Evolutionary conservation across 495 filamentous ascomycete genomes (phyloP).

Genomic region (Neurospora sp.): DNA sequence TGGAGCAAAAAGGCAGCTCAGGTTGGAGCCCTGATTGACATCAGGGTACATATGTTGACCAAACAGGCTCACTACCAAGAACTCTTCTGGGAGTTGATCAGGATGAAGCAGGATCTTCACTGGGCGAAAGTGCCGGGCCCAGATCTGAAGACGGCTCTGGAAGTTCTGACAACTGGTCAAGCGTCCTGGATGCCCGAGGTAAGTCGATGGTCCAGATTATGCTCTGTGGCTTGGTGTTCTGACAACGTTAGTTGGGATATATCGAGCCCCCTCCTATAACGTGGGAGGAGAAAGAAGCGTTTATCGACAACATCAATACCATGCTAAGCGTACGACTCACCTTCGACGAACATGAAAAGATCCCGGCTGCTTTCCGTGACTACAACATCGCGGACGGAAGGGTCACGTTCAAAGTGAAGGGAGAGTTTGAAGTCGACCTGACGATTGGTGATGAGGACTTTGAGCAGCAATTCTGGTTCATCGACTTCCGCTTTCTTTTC

Average conservation of each 20-base stretch:
- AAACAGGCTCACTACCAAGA: slow-evolving; percentile 47
- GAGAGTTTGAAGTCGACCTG: slow-evolving; percentile 89
- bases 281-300: slow-evolving; percentile 52
- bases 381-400: slow-evolving; percentile 70
- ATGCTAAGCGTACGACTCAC: slow-evolving; percentile 70
- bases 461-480: slow-evolving; percentile 76
- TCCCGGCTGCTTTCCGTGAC: slow-evolving; percentile 61
- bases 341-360: slow-evolving; percentile 65
- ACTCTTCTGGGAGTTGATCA: slow-evolving; percentile 50
- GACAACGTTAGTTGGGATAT: slow-evolving; percentile 54
- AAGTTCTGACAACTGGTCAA: slow-evolving; percentile 67
- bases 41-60: slow-evolving; percentile 58
- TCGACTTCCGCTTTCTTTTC: slow-evolving; percentile 83
- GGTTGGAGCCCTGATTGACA: slow-evolving; percentile 75
- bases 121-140: slow-evolving; percentile 68
- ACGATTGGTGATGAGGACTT: slow-evolving; percentile 75
- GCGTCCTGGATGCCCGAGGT: slow-evolving; percentile 70
- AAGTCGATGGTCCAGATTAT: slow-evolving; percentile 18
- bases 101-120: slow-evolving; percentile 58
- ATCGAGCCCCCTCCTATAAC: slow-evolving; percentile 64
- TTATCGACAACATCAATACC: slow-evolving; percentile 70
- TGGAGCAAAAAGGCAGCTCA: slow-evolving; percentile 74
- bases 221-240: background rate
- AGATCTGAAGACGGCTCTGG: slow-evolving; percentile 79
- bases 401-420: slow-evolving; percentile 71